A percentile compares a stretch with the other conserved stretches of the same genome.
Conservation (phyloP, 495 filamentous ascomycete species). For the Ascodesmis nigricans region DNA sequence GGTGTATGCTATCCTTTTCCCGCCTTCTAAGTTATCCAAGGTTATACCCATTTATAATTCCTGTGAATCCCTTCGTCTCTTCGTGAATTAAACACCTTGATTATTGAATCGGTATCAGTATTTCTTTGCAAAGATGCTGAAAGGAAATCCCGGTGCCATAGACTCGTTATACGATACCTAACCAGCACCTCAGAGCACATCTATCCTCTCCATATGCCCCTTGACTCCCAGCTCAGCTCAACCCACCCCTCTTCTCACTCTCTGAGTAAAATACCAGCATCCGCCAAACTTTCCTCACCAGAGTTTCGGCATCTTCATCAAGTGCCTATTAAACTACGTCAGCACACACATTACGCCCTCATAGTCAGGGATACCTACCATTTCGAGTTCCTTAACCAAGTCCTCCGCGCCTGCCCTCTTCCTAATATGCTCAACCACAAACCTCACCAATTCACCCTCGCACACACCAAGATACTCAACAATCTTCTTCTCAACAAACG, state of each 20-base stretch:
- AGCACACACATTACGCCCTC: not conserved
- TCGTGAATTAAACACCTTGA: too few species aligned
- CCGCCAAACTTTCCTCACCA: conserved; percentile 93
- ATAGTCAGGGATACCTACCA: conserved; percentile 34
- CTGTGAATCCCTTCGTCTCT: too few species aligned
- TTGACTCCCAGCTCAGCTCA: too few species aligned
- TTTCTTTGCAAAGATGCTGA: too few species aligned
- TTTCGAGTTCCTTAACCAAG: conserved; percentile 62
- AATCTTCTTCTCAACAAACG: conserved; percentile 95
- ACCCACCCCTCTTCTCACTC: conserved; percentile 77
- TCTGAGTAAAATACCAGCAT: conserved; percentile 98
- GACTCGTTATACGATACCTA: too few species aligned
- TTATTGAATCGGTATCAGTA: too few species aligned
- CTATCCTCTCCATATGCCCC: too few species aligned
- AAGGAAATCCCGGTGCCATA: too few species aligned
- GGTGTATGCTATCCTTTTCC: too few species aligned
- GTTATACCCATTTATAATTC: too few species aligned
- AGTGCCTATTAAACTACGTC: conserved; percentile 38
- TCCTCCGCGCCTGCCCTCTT: conserved; percentile 55
- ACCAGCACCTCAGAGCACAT: too few species aligned
- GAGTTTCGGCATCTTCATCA: conserved; percentile 80
- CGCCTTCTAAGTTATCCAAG: too few species aligned
- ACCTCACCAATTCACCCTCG: conserved; percentile 84
- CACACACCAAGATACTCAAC: conserved; percentile 90
- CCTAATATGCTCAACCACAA: conserved; percentile 70